Evolutionary conservation across 495 filamentous ascomycete species (phyloP), one percentile per base, ranked within the genome.

Genomic region (Trichoderma virens): DNA sequence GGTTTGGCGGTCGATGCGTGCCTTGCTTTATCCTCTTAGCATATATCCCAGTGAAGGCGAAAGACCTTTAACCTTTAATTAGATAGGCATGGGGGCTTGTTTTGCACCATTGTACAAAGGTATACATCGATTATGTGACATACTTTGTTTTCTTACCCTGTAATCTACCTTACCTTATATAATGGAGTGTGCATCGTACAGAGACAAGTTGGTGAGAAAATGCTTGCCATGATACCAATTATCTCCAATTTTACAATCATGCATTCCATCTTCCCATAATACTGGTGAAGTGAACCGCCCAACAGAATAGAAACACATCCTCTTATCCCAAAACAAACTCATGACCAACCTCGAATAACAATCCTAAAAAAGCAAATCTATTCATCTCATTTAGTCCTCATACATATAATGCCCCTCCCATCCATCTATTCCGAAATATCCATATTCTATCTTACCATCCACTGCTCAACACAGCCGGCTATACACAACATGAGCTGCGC

Each of bases 1-100:
- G 92, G 92, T 28, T 79, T 92, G 43, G 92, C 92, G 4, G 92
- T 97, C 18, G 92, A 97, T 75, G 92, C 92, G 20, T 97, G 92
- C 73, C 85, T 97, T 65, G 90, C 92, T 62, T 75, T 97, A 59
- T 93, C 83, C 60, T 66, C 80, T 28, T 85, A 64, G 27, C 13
- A 56, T 20, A 56, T 56, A 9, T 25, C 11, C 6, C 6, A 56
- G 18, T 1, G 43, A 11, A 28, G 25, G 7, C 9, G 20, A 23
- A 25, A 56, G 13, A 30, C 51, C 20, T 47, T 6, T 23, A 2
- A 8, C 20, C 20, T 20, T 9, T 47, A 47, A 20, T 9, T 47
- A 47, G 43, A 47, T 47, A 47, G 43, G 20, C 18, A 20, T 47
- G 9, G 43, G n/a, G n/a, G 18, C 43, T 20, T n/a, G 14, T 20